Percentiles rank a stretch among this genome's conserved stretches.
Conservation (phyloP, 208 protist genomes). For the Leishmania gerbilli region DNA sequence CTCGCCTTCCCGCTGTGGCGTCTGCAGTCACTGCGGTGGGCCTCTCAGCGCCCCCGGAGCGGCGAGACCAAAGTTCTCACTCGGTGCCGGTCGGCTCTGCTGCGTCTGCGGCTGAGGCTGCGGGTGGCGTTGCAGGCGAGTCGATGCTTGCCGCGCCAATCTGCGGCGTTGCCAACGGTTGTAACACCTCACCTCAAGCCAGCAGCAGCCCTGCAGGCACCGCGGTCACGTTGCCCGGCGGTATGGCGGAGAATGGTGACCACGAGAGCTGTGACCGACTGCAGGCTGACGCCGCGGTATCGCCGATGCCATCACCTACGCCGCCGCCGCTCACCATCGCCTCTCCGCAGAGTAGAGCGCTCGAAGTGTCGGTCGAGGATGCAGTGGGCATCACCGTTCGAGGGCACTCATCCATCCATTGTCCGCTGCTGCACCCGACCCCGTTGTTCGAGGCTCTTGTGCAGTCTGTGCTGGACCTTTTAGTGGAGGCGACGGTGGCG, state of each 20-base stretch:
- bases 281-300: neutral
- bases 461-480: slow-evolving; percentile 64
- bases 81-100: neutral
- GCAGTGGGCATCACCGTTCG: slow-evolving; percentile 72
- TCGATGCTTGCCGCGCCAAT: neutral
- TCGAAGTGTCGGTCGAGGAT: slow-evolving; percentile 59
- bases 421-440: slow-evolving; percentile 35
- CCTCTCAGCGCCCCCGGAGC: neutral
- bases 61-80: neutral
- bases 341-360: neutral
- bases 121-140: neutral
- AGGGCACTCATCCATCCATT: slow-evolving; percentile 66
- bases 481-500: slow-evolving; percentile 59
- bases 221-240: neutral
- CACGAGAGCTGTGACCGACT: neutral
- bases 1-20: neutral
- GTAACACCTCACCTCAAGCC: neutral
- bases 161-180: neutral
- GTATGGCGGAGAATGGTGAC: neutral
- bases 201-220: neutral
- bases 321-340: neutral
- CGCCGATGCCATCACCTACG: neutral
- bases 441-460: slow-evolving; percentile 62
- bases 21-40: neutral
- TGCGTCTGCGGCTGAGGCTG: neutral